Conservation (phyloP, 2,329 filamentous ascomycete species). For the Exophiala xenobiotica region DNA sequence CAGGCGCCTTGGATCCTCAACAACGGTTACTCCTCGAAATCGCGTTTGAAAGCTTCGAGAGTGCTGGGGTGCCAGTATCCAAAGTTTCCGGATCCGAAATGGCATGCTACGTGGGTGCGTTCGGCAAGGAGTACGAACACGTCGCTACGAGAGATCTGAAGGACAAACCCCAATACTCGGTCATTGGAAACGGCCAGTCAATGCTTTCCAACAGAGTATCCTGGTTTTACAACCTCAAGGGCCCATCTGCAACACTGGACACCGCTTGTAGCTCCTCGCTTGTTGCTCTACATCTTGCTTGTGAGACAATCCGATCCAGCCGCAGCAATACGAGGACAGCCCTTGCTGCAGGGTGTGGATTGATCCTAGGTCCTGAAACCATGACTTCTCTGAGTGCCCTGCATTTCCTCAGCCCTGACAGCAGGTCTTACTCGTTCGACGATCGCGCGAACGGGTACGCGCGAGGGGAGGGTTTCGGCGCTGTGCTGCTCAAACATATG, state of each 20-base stretch:
- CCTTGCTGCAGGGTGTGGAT: conserved; percentile 22
- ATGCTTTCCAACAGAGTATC: conserved; percentile 34
- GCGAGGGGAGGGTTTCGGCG: conserved; percentile 40
- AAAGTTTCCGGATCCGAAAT: conserved; percentile 19
- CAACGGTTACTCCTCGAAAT: conserved; percentile 31
- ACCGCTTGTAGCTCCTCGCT: conserved; percentile 33
- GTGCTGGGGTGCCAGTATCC: conserved; percentile 23
- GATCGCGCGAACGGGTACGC: conserved; percentile 40
- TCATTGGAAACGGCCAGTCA: conserved; percentile 27
- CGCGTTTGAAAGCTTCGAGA: conserved; percentile 29
- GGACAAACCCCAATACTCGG: conserved; percentile 15
- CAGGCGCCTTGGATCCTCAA: no score
- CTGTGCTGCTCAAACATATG: conserved; percentile 38
- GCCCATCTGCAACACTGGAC: conserved; percentile 32
- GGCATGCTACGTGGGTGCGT: conserved; percentile 18
- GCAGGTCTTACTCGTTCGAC: conserved; percentile 33
- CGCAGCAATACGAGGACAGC: conserved; percentile 35
- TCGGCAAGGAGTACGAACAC: conserved; percentile 28
- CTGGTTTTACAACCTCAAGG: conserved; percentile 33
- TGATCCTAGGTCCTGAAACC: not conserved
- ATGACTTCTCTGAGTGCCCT: not conserved
- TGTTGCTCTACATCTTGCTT: conserved; percentile 34
- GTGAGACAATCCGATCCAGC: conserved; percentile 32
- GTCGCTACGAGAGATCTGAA: conserved; percentile 35
- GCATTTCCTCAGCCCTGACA: conserved; percentile 28